These are phyloP conservation scores for Asterochloris erici DNA, from an alignment of 139 green algal species.

Conservation along the genomic window DNA sequence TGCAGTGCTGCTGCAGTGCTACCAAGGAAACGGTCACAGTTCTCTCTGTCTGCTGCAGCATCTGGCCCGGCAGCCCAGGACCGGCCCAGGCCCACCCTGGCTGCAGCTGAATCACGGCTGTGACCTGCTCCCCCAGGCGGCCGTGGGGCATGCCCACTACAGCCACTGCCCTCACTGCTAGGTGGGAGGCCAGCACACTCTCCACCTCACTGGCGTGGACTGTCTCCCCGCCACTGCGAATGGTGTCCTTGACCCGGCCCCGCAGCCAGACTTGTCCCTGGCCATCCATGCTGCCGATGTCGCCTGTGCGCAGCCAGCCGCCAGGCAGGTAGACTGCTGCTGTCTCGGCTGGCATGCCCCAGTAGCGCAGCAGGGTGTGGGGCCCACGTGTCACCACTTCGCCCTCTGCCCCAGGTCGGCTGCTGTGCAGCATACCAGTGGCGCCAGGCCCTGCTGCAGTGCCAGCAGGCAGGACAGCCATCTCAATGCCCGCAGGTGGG, in stretches of 20 bases:
- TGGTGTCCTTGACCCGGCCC: constrained; percentile 85
- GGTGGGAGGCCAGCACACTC: constrained; percentile 32
- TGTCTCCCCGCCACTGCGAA: constrained; percentile 89
- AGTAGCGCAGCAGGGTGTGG: constrained; percentile 79
- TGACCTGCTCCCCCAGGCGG: constrained; percentile 66
- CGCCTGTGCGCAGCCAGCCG: constrained; percentile 80
- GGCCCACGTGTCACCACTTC: constrained; percentile 68
- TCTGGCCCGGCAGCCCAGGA: not conserved
- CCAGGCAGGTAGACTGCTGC: constrained; percentile 20
- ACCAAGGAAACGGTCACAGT: not conserved
- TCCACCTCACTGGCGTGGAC: constrained; percentile 78
- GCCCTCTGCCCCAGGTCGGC: constrained; percentile 1
- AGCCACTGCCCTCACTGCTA: constrained; percentile 57
- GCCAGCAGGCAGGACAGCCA: constrained; percentile 27
- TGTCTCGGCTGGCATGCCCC: constrained; percentile 44
- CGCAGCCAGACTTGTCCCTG: constrained; percentile 70
- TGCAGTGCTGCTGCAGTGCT: constrained; percentile 51
- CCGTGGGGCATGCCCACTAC: constrained; percentile 77
- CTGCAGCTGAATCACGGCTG: not conserved
- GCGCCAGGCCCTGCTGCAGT: not conserved
- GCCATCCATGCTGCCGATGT: constrained; percentile 57
- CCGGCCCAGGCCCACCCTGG: constrained; percentile 12
- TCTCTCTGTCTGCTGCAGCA: not conserved
- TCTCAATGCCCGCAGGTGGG: constrained; percentile 43
- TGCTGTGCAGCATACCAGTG: not conserved